Evolutionary conservation across 202 grass and related monocot genomes (phyloP).

Genomic region (Schoenoplectus tabernaemontani): DNA sequence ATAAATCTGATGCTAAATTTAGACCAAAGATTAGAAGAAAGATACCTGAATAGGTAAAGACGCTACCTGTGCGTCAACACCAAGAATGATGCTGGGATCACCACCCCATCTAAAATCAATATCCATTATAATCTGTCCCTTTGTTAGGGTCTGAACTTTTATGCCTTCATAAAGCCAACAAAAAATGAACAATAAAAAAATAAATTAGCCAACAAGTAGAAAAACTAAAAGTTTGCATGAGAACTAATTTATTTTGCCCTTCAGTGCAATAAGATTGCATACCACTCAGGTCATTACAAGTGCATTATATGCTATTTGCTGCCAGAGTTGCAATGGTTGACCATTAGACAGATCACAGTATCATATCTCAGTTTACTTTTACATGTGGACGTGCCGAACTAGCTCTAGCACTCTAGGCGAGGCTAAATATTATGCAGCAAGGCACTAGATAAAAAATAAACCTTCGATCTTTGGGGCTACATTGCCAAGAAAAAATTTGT

Average conservation of each 20-base stretch:
- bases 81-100: conserved; percentile 91
- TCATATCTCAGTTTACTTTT: neutral
- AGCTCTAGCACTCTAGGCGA: neutral
- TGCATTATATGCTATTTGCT: conserved; percentile 5
- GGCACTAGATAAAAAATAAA: conserved; percentile 22
- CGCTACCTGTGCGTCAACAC: conserved; percentile 79
- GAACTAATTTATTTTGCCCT: neutral
- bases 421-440: conserved; percentile 16
- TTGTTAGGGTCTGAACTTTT: conserved; percentile 76
- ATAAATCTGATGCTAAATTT: neutral
- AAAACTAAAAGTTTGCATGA: neutral
- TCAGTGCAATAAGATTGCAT: neutral
- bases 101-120: conserved; percentile 98
- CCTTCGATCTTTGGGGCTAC: conserved; percentile 97
- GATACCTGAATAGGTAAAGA: conserved; percentile 91
- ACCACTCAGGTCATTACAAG: neutral
- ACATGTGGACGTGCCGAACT: neutral
- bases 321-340: neutral
- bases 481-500: conserved; percentile 88
- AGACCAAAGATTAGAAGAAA: conserved; percentile 9
- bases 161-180: conserved; percentile 54
- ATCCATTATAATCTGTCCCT: conserved; percentile 93
- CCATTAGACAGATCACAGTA: neutral
- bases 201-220: neutral
- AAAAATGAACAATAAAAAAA: neutral